Base-by-base conservation (phyloP, 1,139 yeast species). In the Debaryomyces subglobosus region DNA sequence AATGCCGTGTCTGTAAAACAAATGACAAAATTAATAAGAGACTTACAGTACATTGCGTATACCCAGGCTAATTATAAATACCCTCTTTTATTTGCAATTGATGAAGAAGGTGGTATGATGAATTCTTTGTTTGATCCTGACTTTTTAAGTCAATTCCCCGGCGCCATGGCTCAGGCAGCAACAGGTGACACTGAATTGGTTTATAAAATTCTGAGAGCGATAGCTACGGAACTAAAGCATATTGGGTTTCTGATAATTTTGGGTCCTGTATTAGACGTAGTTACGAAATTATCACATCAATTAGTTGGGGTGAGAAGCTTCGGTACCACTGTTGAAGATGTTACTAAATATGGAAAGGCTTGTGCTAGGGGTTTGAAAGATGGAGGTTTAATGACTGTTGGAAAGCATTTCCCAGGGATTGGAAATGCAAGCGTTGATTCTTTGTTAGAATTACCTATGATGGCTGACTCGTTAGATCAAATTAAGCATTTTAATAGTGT, bases 91-190 rank as follows among this genome's bases (percentile, higher is more conserved):
- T 86, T 92, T 69, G 94, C 96, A 12, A 81, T 85, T 10, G 86
- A 85, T 62, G 94, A 90, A 62, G 97, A 91, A 64, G 81, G 94
- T 43, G 90, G 89, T 52, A 81, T 89, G 82, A 76, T 81, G 64
- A 82, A 83, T 61, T 74, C 84, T 25, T 66, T 84, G 39, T 80
- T 79, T 58, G 86, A 82, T 55, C 73, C 78, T 4, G 74, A 75
- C 9, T 70, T 66, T 50, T 62, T 84, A 27, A 78, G 84, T 8
- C 88, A 84, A 60, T 81, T 79, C 54, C 89, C 89, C 0, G 82
- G 85, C 2, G 83, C 85, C 15, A 82, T 84, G 86, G 88, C 85
- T 3, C 63, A 83, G 36, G 80, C 83, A 1, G 86, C 88, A 15
- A 77, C 85, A 0, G 79, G 79, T 4, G 78, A 80, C 48, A 61